Base-by-base conservation (phyloP, 257 asterid genomes). In the Paraleonurus japonicus region DNA sequence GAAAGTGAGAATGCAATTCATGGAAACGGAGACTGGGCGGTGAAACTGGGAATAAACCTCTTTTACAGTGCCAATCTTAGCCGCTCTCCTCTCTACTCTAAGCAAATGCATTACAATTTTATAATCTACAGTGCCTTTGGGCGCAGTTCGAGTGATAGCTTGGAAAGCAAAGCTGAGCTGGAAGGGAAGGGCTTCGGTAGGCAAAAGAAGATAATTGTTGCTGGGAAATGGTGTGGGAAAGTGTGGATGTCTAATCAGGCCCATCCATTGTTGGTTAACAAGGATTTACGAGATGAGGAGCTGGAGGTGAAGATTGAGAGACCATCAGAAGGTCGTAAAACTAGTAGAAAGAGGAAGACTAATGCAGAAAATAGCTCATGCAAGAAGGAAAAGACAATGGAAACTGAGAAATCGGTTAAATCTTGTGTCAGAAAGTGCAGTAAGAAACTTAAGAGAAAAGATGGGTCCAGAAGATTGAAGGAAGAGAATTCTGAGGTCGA, bases 221-320 rank as follows among this genome's bases (percentile, higher is more conserved):
- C 94, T 68, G 99, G 99, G 45, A 95, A 89, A 82, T 95, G 99
- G 99, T 95, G 99, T 61, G 99, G 99, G 37, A 92, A 86, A 85
- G 92, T 95, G 60, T 95, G 99, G 99, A 92, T 85, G 97, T 88
- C 97, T 3, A 87, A 79, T 80, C 99, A 92, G 79, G 97, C 86
- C 75, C 99, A 95, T 69, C 96, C 96, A 2, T 70, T 88, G 76
- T 81, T 95, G 30, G 84, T 85, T 63, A 84, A 85, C 50, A 81
- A 77, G 67, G 89, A 78, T 75, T 51, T 15, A 12, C 86, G 84
- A 53, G 90, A 76, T 57, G 68, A 43, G 17, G 83, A 80, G 76
- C 80, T 51, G 78, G 83, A 75, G 66, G 62, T 67, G 73, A 85
- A 82, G 81, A 75, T 68, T 30, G 87, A 83, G 77, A 82, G 84